These are phyloP conservation scores for Stylosanthes scabra DNA, from an alignment of 331 rosid genomes.

Conservation along the genomic window DNA sequence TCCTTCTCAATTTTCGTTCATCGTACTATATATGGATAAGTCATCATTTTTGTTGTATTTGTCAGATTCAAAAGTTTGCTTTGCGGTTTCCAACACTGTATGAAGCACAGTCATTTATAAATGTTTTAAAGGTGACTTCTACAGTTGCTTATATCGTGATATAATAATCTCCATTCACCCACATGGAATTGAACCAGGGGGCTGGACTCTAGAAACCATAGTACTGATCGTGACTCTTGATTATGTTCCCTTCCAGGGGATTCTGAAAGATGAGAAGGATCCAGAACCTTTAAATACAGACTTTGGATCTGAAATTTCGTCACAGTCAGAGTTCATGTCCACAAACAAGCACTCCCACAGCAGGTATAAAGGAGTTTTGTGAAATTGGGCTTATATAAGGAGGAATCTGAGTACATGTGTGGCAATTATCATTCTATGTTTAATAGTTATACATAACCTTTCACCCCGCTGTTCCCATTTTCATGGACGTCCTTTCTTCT, in stretches of 20 bases:
- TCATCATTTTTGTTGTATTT: not conserved
- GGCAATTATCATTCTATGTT: slow-evolving; percentile 9
- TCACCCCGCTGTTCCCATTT: slow-evolving; percentile 10
- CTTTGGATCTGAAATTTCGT: slow-evolving; percentile 66
- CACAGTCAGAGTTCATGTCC: slow-evolving; percentile 69
- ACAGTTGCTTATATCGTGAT: slow-evolving; percentile 4
- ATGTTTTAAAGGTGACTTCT: slow-evolving; percentile 62
- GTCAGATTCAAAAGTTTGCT: slow-evolving; percentile 85
- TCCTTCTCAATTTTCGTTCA: too few species aligned
- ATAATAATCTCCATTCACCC: not conserved
- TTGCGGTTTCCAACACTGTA: slow-evolving; percentile 64
- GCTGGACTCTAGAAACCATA: slow-evolving; percentile 13
- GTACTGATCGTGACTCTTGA: slow-evolving; percentile 20
- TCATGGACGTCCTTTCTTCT: slow-evolving; percentile 16
- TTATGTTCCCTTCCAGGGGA: slow-evolving; percentile 57
- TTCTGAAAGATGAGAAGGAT: slow-evolving; percentile 53
- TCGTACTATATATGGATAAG: not conserved
- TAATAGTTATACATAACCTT: slow-evolving; percentile 9
- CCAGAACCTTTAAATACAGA: slow-evolving; percentile 57
- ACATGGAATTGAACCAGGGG: not conserved
- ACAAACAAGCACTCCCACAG: slow-evolving; percentile 54
- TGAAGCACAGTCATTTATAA: slow-evolving; percentile 67
- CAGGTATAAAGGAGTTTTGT: slow-evolving; percentile 46
- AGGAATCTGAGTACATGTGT: not conserved
- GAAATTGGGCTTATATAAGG: slow-evolving; percentile 31